Conservation (phyloP, 805 yeast genomes). For the Candida pini region DNA sequence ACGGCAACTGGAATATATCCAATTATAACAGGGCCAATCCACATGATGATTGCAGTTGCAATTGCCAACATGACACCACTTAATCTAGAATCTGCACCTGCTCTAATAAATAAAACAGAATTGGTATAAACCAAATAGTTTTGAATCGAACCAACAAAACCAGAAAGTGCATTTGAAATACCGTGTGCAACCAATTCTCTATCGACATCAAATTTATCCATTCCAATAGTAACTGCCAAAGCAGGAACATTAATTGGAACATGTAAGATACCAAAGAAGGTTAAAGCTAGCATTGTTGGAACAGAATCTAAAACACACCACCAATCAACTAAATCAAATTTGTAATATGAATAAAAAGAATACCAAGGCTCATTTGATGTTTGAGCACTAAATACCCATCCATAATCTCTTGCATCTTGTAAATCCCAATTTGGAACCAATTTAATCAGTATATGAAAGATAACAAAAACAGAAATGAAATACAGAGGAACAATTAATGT, state of each 20-base stretch:
- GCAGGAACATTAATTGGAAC: slow-evolving; percentile 99
- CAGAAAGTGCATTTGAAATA: slow-evolving; percentile 79
- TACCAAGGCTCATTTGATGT: slow-evolving; percentile 81
- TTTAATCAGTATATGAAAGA: slow-evolving; percentile 65
- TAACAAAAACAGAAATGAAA: slow-evolving; percentile 63
- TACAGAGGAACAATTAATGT: slow-evolving; percentile 77
- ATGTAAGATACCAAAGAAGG: slow-evolving; percentile 92
- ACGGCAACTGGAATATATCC: slow-evolving; percentile 94
- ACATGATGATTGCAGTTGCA: slow-evolving; percentile 76
- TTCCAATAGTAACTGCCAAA: slow-evolving; percentile 80
- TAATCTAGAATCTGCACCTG: slow-evolving; percentile 86
- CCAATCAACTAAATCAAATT: slow-evolving; percentile 74
- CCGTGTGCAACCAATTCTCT: slow-evolving; percentile 95
- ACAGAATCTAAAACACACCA: slow-evolving; percentile 55
- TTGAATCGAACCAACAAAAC: slow-evolving; percentile 81
- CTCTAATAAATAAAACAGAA: slow-evolving; percentile 82
- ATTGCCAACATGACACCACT: slow-evolving; percentile 87
- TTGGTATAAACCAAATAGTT: slow-evolving; percentile 94
- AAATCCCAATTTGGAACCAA: slow-evolving; percentile 63
- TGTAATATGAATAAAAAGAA: slow-evolving; percentile 68
- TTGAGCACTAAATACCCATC: slow-evolving; percentile 80
- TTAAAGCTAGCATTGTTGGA: slow-evolving; percentile 93
- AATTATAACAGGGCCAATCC: slow-evolving; percentile 86
- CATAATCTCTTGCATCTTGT: slow-evolving; percentile 55
- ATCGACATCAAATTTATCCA: slow-evolving; percentile 85